These are phyloP conservation scores for Kurtzmaniella quercitrusa DNA, from an alignment of 1,139 yeast species.

Conservation along the genomic window DNA sequence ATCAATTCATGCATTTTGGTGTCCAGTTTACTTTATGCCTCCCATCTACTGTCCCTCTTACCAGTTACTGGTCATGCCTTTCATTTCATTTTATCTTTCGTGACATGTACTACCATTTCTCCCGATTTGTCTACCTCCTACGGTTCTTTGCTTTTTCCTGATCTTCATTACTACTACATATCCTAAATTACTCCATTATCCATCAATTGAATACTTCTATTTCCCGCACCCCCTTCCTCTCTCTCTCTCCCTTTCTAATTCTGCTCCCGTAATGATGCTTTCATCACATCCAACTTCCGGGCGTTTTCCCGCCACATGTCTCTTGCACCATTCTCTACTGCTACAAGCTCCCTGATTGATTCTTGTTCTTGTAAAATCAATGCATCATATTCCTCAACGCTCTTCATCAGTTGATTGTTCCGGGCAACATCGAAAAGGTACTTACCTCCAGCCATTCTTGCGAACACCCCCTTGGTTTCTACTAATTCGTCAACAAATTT, in stretches of 20 bases:
- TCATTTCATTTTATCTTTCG: too few relatives aligned
- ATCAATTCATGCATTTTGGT: too few relatives aligned
- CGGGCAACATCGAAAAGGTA: slow-evolving; percentile 18
- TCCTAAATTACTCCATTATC: too few relatives aligned
- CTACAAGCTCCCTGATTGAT: slow-evolving; percentile 25
- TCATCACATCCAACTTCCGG: slow-evolving; percentile 24
- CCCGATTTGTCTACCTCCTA: too few relatives aligned
- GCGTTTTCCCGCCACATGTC: slow-evolving; percentile 36
- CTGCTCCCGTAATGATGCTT: slow-evolving; percentile 6
- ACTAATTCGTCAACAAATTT: slow-evolving; percentile 24
- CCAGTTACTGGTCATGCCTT: too few relatives aligned
- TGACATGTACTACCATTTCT: too few relatives aligned
- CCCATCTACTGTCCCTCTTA: too few relatives aligned
- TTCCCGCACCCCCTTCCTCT: background rate
- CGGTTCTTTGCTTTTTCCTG: too few relatives aligned
- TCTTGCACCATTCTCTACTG: slow-evolving; percentile 28
- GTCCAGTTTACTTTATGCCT: too few relatives aligned
- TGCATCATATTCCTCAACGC: slow-evolving; percentile 30
- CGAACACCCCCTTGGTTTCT: slow-evolving; percentile 19
- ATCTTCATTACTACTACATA: too few relatives aligned
- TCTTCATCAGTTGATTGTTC: slow-evolving; percentile 11
- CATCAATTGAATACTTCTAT: background rate
- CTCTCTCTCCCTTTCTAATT: background rate
- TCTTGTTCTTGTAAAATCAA: slow-evolving; percentile 22
- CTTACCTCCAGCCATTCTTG: slow-evolving; percentile 18